These are phyloP conservation scores for Saccharomyces hybrid DNA, from an alignment of 1,139 yeast species.

Conservation along the genomic window DNA sequence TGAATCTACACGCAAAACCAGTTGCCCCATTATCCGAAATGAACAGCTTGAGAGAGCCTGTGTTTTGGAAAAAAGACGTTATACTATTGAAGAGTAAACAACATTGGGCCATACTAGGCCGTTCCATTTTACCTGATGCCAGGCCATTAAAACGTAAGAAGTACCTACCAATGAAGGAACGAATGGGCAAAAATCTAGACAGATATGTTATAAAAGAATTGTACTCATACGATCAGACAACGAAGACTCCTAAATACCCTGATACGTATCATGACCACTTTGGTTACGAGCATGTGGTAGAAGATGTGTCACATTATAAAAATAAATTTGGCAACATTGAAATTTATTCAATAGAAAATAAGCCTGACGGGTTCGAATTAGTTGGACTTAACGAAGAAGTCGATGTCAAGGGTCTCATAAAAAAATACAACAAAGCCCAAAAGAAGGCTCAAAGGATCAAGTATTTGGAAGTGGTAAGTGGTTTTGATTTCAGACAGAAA, in stretches of 20 bases:
- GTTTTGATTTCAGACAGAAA: constrained; percentile 22
- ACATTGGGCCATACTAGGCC: constrained; percentile 24
- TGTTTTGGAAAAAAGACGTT: constrained; percentile 18
- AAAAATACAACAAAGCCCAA: constrained; percentile 8
- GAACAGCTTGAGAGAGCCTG: constrained; percentile 2
- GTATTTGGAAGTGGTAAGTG: constrained; percentile 23
- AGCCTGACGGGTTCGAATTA: constrained; percentile 19
- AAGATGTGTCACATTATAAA: constrained; percentile 14
- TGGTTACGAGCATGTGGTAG: constrained; percentile 7
- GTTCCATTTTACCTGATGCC: constrained; percentile 10
- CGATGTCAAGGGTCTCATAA: constrained; percentile 7
- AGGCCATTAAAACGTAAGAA: constrained; percentile 15
- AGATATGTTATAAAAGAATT: constrained; percentile 9
- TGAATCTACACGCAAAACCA: constrained; percentile 6
- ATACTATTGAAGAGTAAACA: constrained; percentile 16
- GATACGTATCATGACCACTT: constrained; percentile 5
- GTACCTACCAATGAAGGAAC: constrained; percentile 6
- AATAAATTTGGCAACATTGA: constrained; percentile 22
- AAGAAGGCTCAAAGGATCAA: constrained; percentile 5
- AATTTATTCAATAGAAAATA: constrained; percentile 12
- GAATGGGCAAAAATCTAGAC: constrained; percentile 3
- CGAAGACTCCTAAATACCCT: constrained; percentile 14
- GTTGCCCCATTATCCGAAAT: not conserved
- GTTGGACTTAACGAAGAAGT: constrained; percentile 2
- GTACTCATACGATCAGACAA: constrained; percentile 21